phyloP scores from a whole-genome alignment of 805 yeast genomes.

The Barnettozyma siamensis region DNA sequence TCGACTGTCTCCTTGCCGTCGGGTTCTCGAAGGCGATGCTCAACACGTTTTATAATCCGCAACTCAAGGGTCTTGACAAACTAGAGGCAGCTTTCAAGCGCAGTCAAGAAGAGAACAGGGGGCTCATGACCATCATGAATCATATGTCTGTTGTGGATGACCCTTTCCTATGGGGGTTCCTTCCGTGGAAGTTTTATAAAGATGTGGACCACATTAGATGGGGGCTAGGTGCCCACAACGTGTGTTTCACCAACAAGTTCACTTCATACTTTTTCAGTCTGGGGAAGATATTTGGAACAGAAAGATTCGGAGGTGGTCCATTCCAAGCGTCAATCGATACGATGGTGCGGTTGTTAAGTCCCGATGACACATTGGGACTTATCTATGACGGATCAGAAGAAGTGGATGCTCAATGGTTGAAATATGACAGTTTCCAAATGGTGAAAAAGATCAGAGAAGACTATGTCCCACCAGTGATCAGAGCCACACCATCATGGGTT shows the following conservation, averaged over 20 bases:
- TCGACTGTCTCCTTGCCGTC: slow-evolving; percentile 63
- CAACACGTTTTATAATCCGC: slow-evolving; percentile 57
- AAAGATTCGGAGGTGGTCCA: slow-evolving; percentile 88
- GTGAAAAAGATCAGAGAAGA: slow-evolving; percentile 18
- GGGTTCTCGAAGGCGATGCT: slow-evolving; percentile 57
- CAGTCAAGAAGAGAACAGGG: slow-evolving; percentile 63
- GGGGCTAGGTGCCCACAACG: slow-evolving; percentile 92
- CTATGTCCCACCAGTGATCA: slow-evolving; percentile 49
- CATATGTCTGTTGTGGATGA: slow-evolving; percentile 92
- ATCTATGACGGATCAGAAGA: slow-evolving; percentile 29
- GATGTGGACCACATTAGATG: slow-evolving; percentile 72
- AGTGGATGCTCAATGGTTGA: slow-evolving; percentile 14
- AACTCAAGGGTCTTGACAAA: slow-evolving; percentile 54
- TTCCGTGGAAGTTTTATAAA: slow-evolving; percentile 64
- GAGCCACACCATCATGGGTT: slow-evolving; percentile 77
- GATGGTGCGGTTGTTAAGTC: slow-evolving; percentile 69
- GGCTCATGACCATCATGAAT: slow-evolving; percentile 82
- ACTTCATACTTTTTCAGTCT: slow-evolving; percentile 64
- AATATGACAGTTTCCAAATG: slow-evolving; percentile 5
- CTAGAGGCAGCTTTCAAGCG: slow-evolving; percentile 59
- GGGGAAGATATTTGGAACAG: slow-evolving; percentile 85
- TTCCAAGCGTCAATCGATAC: slow-evolving; percentile 90
- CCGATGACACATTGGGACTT: slow-evolving; percentile 55
- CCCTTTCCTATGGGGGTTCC: slow-evolving; percentile 81
- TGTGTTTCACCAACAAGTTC: slow-evolving; percentile 62